Evolutionary conservation across 192 early-diverging fungal genomes (phyloP).

Genomic region (Coemansia sp.): DNA sequence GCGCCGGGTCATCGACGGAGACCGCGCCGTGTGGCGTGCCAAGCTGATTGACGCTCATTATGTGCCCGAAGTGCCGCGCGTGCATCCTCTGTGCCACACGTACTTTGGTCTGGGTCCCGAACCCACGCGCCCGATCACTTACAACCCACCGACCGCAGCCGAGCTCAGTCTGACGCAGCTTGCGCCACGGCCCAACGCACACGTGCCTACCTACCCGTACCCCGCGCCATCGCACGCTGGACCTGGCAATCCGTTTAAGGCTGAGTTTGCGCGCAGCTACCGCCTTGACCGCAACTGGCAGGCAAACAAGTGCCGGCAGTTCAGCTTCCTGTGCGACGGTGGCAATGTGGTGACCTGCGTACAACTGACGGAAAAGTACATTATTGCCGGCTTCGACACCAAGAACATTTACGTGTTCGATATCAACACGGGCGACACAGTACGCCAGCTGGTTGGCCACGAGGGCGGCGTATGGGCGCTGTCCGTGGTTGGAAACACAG

Average conservation of each 20-base stretch:
- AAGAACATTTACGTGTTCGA: constrained; percentile 93
- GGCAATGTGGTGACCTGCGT: constrained; percentile 90
- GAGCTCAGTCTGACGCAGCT: constrained; percentile 34
- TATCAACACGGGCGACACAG: constrained; percentile 71
- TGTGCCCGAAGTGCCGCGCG: constrained; percentile 17
- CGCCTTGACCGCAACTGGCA: constrained; percentile 83
- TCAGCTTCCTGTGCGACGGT: constrained; percentile 77
- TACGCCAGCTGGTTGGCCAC: constrained; percentile 75
- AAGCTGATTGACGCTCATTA: constrained; percentile 42
- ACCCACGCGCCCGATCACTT: constrained; percentile 16
- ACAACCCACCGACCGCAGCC: constrained; percentile 9
- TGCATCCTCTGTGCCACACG: constrained; percentile 40
- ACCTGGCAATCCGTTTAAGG: constrained; percentile 66
- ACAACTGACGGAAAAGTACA: constrained; percentile 95
- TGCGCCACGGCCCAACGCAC: constrained; percentile 16
- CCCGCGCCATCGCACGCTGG: not conserved
- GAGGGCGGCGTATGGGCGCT: constrained; percentile 98
- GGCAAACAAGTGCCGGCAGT: constrained; percentile 66
- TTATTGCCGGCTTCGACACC: constrained; percentile 92
- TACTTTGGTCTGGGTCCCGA: constrained; percentile 41
- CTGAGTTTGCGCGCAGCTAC: constrained; percentile 74
- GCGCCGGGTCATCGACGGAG: constrained; percentile 73
- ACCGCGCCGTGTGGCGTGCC: constrained; percentile 48
- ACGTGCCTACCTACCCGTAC: constrained; percentile 3
- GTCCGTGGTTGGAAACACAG: constrained; percentile 80